These are phyloP conservation scores for Fraxinus quadrangulata DNA, from an alignment of 257 asterid species.

Conservation along the genomic window DNA sequence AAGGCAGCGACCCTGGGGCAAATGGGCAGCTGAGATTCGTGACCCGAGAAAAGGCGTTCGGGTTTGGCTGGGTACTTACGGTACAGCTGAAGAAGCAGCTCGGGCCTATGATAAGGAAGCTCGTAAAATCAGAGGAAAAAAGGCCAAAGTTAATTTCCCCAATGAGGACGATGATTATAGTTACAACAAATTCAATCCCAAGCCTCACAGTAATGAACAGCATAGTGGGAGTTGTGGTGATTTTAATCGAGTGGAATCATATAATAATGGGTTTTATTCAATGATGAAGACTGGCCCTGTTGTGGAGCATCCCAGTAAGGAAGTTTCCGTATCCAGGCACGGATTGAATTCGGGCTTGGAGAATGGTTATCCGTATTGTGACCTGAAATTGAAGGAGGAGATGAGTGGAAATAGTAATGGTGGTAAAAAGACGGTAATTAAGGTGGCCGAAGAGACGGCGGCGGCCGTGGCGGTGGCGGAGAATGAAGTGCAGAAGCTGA, in stretches of 20 bases:
- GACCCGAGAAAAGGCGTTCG: slow-evolving; percentile 89
- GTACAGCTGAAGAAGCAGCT: slow-evolving; percentile 90
- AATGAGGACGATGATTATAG: slow-evolving; percentile 36
- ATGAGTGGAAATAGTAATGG: background rate
- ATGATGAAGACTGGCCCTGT: slow-evolving; percentile 14
- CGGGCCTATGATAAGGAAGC: slow-evolving; percentile 86
- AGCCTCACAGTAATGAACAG: background rate
- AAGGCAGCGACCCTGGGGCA: slow-evolving; percentile 92
- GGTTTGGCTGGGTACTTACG: slow-evolving; percentile 88
- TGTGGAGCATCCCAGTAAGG: background rate
- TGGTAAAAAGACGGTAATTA: background rate
- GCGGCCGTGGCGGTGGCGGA: slow-evolving; percentile 24
- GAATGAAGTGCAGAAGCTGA: slow-evolving; percentile 54
- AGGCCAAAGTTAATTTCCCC: slow-evolving; percentile 87
- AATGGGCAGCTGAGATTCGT: slow-evolving; percentile 97
- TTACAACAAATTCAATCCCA: slow-evolving; percentile 4
- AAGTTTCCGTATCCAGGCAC: background rate
- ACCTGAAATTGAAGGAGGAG: slow-evolving; percentile 23
- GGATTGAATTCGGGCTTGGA: background rate
- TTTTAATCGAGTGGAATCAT: background rate
- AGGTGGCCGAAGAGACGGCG: slow-evolving; percentile 1
- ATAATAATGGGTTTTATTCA: background rate
- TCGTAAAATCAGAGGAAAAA: slow-evolving; percentile 75
- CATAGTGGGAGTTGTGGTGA: too few relatives aligned
- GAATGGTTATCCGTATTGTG: background rate